Conservation (phyloP, 345 rosid species). For the Eucalyptus grandis region DNA sequence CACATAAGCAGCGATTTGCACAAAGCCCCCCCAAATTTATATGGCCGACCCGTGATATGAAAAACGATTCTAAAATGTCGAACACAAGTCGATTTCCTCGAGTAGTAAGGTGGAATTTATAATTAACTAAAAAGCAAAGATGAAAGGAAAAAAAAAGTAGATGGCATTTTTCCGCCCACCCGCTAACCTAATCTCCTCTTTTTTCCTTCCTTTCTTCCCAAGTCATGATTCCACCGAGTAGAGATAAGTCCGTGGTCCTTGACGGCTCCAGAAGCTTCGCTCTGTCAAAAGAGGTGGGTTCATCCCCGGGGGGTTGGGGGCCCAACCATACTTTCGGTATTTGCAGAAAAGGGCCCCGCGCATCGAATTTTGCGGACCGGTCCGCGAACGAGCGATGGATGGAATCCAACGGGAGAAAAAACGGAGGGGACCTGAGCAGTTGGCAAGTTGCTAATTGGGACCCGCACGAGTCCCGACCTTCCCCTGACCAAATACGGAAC, state of each 20-base stretch:
- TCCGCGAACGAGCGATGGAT: neutral
- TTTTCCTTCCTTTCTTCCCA: neutral
- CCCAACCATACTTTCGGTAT: neutral
- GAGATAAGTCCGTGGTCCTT: neutral
- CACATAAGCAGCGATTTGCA: neutral
- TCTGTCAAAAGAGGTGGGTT: neutral
- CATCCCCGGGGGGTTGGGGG: rapidly evolving
- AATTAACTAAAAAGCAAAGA: neutral
- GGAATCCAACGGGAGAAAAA: neutral
- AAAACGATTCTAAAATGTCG: neutral
- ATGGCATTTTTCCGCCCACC: neutral
- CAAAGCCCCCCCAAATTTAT: neutral
- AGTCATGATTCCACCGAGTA: neutral
- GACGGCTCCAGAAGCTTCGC: neutral
- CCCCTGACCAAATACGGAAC: neutral
- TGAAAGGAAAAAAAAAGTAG: neutral
- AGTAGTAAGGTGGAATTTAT: neutral
- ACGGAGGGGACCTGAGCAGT: neutral
- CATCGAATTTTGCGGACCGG: neutral
- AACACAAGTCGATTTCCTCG: neutral
- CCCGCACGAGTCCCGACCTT: neutral
- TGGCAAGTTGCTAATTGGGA: neutral
- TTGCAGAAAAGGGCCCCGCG: neutral
- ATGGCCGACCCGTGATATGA: neutral
- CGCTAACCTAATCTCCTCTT: neutral